Evolutionary conservation across 306 rosid genomes (phyloP).

Genomic region (peach (Prunus persica)): DNA sequence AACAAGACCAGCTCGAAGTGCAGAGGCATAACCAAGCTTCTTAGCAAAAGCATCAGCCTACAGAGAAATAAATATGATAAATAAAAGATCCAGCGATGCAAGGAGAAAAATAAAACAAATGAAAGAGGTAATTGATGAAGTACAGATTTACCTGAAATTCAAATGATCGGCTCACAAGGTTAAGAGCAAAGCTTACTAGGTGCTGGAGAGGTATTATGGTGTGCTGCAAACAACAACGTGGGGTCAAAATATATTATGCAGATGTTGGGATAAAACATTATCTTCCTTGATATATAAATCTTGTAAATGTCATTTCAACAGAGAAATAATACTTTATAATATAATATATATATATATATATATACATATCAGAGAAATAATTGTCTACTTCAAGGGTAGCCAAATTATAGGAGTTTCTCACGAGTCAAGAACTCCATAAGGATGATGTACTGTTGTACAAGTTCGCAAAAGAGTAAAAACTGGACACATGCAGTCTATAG

Average conservation of each 20-base stretch:
- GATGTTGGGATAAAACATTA: neutral
- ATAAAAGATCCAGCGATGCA: neutral
- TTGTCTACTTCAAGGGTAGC: neutral
- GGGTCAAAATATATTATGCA: constrained; percentile 7
- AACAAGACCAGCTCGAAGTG: constrained; percentile 70
- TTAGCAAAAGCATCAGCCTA: constrained; percentile 91
- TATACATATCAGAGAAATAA: neutral
- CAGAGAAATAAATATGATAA: constrained; percentile 19
- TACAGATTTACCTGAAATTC: constrained; percentile 72
- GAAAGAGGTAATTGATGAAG: constrained; percentile 1
- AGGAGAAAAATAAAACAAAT: neutral
- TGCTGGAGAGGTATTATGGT: constrained; percentile 90
- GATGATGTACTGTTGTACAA: neutral
- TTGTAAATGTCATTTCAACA: neutral
- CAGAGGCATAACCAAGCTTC: constrained; percentile 73
- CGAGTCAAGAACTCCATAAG: neutral
- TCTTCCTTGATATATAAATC: neutral
- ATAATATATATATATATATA: neutral
- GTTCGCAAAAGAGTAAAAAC: neutral
- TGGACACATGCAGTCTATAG: neutral
- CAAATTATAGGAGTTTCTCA: neutral
- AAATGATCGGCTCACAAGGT: constrained; percentile 87
- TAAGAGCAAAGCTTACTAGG: constrained; percentile 83
- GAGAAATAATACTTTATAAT: neutral
- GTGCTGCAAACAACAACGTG: constrained; percentile 57